Percentiles rank a stretch among this genome's conserved stretches.
Conservation (phyloP, 352 stramenopile species). For the Pythium monospermum region DNA sequence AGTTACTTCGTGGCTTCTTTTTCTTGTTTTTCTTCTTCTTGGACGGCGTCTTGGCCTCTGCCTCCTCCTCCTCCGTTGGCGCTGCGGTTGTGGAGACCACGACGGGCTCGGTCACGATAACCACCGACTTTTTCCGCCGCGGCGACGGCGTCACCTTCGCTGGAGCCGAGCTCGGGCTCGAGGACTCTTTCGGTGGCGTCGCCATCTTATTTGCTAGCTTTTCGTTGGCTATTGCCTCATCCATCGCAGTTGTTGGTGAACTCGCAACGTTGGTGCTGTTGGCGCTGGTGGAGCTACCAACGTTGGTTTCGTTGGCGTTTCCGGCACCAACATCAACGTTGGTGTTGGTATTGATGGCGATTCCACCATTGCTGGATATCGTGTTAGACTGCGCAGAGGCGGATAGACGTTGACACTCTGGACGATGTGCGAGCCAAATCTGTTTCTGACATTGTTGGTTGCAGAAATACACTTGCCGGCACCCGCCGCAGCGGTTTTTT, state of each 20-base stretch:
- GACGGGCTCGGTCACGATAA: not conserved
- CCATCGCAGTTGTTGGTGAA: too few relatives aligned
- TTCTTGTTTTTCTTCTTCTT: slow-evolving; percentile 75
- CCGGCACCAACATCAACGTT: too few relatives aligned
- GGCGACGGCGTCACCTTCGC: not conserved
- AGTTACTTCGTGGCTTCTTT: slow-evolving; percentile 68
- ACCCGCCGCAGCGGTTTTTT: slow-evolving; percentile 74
- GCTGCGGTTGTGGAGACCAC: not conserved
- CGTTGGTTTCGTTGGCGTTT: not conserved
- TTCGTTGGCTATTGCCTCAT: too few relatives aligned
- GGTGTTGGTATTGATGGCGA: slow-evolving; percentile 6
- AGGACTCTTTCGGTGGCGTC: too few relatives aligned
- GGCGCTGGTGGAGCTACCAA: not conserved
- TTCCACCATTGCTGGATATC: not conserved
- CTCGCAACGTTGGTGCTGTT: too few relatives aligned
- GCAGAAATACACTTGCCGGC: slow-evolving; percentile 70
- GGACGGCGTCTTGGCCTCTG: too few relatives aligned
- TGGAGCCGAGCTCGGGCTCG: too few relatives aligned
- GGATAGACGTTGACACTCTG: slow-evolving; percentile 16
- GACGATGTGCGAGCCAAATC: slow-evolving; percentile 54
- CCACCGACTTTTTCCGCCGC: slow-evolving; percentile 3
- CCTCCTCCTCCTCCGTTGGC: not conserved
- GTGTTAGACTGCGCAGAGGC: not conserved
- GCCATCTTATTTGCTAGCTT: too few relatives aligned
- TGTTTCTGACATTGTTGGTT: slow-evolving; percentile 66